Conservation (phyloP, 176 grass and related monocot genomes). For the Ananas comosus region DNA sequence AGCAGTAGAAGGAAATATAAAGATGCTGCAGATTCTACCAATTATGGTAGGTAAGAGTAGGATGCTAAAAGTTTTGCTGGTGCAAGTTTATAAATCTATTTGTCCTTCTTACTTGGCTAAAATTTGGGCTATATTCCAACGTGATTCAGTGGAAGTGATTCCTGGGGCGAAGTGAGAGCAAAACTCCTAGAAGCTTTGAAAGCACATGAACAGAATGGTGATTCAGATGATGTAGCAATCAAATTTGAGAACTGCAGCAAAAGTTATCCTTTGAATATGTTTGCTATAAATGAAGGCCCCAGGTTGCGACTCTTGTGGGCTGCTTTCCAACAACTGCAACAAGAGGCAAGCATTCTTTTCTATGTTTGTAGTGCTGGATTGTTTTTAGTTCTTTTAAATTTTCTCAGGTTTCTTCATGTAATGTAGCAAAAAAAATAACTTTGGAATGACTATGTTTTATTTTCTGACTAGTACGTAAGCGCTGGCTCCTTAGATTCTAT, state of each 20-base stretch:
- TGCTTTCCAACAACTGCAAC: constrained; percentile 63
- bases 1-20: constrained; percentile 8
- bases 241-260: constrained; percentile 38
- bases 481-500: too few relatives aligned
- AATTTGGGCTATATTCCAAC: constrained; percentile 22
- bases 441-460: not conserved
- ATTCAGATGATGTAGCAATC: constrained; percentile 16
- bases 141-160: constrained; percentile 24
- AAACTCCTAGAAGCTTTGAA: constrained; percentile 77
- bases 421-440: not conserved
- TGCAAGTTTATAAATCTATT: not conserved
- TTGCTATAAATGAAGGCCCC: constrained; percentile 67
- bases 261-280: constrained; percentile 70
- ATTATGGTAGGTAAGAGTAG: constrained; percentile 95
- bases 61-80: constrained; percentile 18
- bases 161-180: constrained; percentile 43
- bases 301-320: constrained; percentile 64
- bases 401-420: not conserved
- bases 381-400: not conserved
- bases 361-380: constrained; percentile 4
- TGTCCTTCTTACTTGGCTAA: not conserved
- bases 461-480: not conserved
- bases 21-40: constrained; percentile 26
- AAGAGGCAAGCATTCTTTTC: constrained; percentile 50
- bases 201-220: constrained; percentile 31